These are phyloP conservation scores for Rhizophlyctis rosea DNA, from an alignment of 192 early-diverging fungal genomes.

Conservation along the genomic window DNA sequence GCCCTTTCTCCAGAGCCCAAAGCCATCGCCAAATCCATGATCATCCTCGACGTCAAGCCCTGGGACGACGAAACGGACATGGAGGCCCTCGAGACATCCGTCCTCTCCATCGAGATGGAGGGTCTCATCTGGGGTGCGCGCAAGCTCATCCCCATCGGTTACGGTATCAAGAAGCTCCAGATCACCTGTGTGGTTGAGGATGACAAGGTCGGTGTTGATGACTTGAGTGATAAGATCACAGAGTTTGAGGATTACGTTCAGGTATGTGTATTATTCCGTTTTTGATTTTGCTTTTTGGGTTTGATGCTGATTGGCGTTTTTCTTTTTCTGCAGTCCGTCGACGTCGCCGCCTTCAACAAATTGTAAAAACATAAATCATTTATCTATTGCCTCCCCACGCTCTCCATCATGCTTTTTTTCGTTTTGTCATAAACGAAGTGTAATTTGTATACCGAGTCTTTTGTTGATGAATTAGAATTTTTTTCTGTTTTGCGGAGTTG, in stretches of 20 bases:
- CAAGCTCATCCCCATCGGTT: slow-evolving; percentile 81
- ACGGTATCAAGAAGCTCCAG: slow-evolving; percentile 94
- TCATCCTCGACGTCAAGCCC: slow-evolving; percentile 93
- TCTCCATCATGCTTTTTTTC: too few species aligned
- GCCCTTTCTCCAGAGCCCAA: slow-evolving; percentile 52
- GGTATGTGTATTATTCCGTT: too few species aligned
- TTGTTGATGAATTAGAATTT: too few species aligned
- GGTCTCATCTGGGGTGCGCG: slow-evolving; percentile 86
- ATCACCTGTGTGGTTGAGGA: slow-evolving; percentile 92
- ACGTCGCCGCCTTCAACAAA: too few species aligned
- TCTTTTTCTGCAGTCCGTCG: too few species aligned
- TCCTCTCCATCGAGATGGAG: slow-evolving; percentile 77
- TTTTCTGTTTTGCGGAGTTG: too few species aligned
- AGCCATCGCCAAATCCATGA: slow-evolving; percentile 85
- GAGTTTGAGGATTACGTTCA: slow-evolving; percentile 83
- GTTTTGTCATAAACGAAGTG: too few species aligned
- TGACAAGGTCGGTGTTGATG: slow-evolving; percentile 85
- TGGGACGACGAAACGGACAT: slow-evolving; percentile 94
- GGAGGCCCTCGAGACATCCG: slow-evolving; percentile 47
- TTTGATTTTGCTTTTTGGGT: too few species aligned
- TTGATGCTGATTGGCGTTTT: too few species aligned
- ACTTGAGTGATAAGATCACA: slow-evolving; percentile 76
- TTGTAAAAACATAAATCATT: too few species aligned
- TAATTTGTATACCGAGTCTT: too few species aligned
- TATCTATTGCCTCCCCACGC: too few species aligned